Base-by-base conservation (phyloP, 192 early-diverging fungal species). In the Coemansia sp. region DNA sequence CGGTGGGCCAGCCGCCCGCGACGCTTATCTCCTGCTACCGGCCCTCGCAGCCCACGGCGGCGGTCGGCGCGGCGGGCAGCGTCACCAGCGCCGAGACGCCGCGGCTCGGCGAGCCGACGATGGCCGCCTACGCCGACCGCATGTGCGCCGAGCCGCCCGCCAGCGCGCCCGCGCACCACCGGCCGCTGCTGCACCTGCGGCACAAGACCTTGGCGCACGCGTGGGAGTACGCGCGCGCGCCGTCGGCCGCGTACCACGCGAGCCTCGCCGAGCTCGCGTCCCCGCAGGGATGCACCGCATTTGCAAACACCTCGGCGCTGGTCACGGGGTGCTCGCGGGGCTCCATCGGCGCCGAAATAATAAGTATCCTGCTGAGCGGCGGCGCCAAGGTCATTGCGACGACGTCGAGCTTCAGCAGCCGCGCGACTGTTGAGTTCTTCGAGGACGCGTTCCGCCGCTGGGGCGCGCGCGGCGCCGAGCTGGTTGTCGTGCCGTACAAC, bases 401-500 rank as follows among this genome's bases (percentile, higher is more conserved):
- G 1, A 97, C 94, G 19, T 94, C 92, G 8, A 83, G 88, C 54
- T 97, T 88, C 75, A 79, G 81, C 32, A 58, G 70, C 2, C 22
- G 31, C 18, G 23, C 15, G 5, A 82, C 83, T 5, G 86, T 89
- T 27, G 83, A 84, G 73, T 92, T 90, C 74, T 97, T 88, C 83
- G 89, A 90, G 57, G 53, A 68, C 23, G 84, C 92, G 60, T 97
- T 90, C 82, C 83, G 92, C 60, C 61, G 68, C 17, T 79, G 88
- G 62, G 94, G 94, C 13, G 86, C 93, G 27, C 88, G 88, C 69
- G 90, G 90, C 18, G 83, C 89, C 0, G 80, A 81, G 34, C 79
- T 97, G 37, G 80, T 94, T n/a, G 86, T 95, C 13, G 89, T 97
- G 29, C 94, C 94, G 15, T 97, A 92, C 79, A 97, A 97, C 72